A percentile compares a stretch with the other conserved stretches of the same genome.
phyloP scores from a whole-genome alignment of 2,329 filamentous ascomycete species.

The Arthrobotrys megalospora region DNA sequence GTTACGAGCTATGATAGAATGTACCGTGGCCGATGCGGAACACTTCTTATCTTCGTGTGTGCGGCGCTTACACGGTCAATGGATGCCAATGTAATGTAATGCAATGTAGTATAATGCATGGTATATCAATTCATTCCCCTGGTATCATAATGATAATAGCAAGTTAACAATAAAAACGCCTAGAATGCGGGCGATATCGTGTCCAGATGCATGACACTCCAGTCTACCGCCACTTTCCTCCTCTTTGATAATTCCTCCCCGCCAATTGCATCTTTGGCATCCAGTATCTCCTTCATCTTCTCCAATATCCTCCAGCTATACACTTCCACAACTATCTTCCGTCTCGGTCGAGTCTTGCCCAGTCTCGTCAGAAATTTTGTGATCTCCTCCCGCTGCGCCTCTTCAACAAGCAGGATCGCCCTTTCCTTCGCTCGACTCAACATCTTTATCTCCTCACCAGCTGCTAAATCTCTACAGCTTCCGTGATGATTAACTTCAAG shows the following conservation, averaged over 20 bases:
- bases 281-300: slow-evolving; percentile 44
- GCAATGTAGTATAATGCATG: not conserved
- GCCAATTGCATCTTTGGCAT: not conserved
- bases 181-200: slow-evolving; percentile 47
- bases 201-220: slow-evolving; percentile 57
- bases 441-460: not conserved
- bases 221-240: slow-evolving; percentile 38
- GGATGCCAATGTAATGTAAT: not conserved
- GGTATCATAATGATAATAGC: slow-evolving; percentile 7
- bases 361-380: slow-evolving; percentile 25
- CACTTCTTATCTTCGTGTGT: slow-evolving; percentile 10
- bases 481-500: slow-evolving; percentile 34
- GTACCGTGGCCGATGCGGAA: slow-evolving; percentile 20
- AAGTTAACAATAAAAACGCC: not conserved
- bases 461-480: slow-evolving; percentile 32
- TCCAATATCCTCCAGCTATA: slow-evolving; percentile 60
- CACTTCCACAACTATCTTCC: slow-evolving; percentile 42
- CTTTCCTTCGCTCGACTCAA: slow-evolving; percentile 24
- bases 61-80: slow-evolving; percentile 16
- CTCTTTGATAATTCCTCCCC: slow-evolving; percentile 19
- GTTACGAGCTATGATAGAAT: not conserved
- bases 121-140: slow-evolving; percentile 12
- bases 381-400: slow-evolving; percentile 45
- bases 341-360: slow-evolving; percentile 1
- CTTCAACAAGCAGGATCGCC: slow-evolving; percentile 51